Evolutionary conservation across 2,329 filamentous ascomycete species (phyloP).

Genomic region (Cyphellophora attinorum): DNA sequence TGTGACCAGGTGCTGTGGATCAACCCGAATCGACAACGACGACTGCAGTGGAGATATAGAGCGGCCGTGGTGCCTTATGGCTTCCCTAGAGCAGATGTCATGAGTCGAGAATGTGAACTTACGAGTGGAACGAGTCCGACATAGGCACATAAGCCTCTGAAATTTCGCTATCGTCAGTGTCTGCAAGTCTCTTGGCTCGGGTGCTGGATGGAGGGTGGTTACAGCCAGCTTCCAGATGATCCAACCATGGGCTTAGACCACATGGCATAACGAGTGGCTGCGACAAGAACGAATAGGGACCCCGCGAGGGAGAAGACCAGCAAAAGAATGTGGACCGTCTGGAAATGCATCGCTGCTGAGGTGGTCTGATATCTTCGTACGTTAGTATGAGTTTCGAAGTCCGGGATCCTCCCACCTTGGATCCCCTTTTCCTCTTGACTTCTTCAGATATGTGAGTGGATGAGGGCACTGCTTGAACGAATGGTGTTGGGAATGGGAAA

Average conservation of each 20-base stretch:
- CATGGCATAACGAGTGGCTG: slow-evolving; percentile 14
- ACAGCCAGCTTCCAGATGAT: slow-evolving; percentile 11
- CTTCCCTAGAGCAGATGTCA: slow-evolving; percentile 7
- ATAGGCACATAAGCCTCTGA: slow-evolving; percentile 1
- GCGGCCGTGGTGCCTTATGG: too few relatives aligned
- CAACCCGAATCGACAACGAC: too few relatives aligned
- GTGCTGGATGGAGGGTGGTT: slow-evolving; percentile 1
- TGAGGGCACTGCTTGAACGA: too few relatives aligned
- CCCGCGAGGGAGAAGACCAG: slow-evolving; percentile 10
- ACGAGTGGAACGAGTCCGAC: neutral
- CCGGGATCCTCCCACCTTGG: too few relatives aligned
- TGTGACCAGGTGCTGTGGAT: too few relatives aligned
- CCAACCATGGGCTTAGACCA: slow-evolving; percentile 13
- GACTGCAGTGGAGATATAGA: too few relatives aligned
- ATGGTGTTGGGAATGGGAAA: too few relatives aligned
- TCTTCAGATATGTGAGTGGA: too few relatives aligned
- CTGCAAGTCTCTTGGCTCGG: neutral
- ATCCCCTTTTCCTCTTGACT: too few relatives aligned
- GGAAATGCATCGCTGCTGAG: slow-evolving; percentile 11
- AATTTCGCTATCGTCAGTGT: neutral
- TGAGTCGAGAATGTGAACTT: neutral
- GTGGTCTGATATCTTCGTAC: too few relatives aligned
- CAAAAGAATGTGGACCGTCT: slow-evolving; percentile 10
- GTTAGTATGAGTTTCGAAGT: too few relatives aligned
- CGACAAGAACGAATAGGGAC: slow-evolving; percentile 12